Evolutionary conservation across 345 rosid species (phyloP).

Genomic region (Pistacia vera): DNA sequence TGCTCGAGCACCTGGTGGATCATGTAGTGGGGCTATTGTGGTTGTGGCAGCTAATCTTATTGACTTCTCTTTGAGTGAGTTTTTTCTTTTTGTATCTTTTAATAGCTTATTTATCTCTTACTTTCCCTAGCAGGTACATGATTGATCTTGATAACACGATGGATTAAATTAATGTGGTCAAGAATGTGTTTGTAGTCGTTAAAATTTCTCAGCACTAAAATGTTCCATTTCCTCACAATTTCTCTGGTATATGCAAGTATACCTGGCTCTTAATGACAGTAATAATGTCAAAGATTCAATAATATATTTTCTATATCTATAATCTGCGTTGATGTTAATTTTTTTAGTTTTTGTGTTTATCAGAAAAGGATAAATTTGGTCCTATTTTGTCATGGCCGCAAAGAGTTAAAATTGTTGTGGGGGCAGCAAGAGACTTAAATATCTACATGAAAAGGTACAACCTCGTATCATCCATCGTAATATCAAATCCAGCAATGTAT

Average conservation of each 20-base stretch:
- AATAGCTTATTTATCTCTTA: neutral
- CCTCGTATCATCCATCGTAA: conserved; percentile 16
- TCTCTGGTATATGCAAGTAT: neutral
- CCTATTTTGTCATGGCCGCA: conserved; percentile 4
- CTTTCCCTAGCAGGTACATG: neutral
- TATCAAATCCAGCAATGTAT: conserved; percentile 18
- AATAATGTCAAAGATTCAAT: neutral
- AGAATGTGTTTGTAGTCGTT: neutral
- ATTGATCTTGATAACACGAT: neutral
- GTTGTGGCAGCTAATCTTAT: conserved; percentile 88
- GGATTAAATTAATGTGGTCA: neutral
- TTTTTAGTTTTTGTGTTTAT: neutral
- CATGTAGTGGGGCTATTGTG: conserved; percentile 93
- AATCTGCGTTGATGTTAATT: neutral
- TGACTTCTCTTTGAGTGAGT: conserved; percentile 83
- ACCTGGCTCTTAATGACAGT: neutral
- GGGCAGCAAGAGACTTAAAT: conserved; percentile 4
- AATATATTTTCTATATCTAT: too few species aligned
- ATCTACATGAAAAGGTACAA: conserved; percentile 8
- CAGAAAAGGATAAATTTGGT: neutral
- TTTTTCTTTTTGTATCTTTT: neutral
- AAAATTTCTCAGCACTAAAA: neutral
- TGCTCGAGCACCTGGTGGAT: conserved; percentile 58
- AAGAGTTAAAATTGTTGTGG: conserved; percentile 12
- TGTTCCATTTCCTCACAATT: neutral